Evolutionary conservation across 2,329 filamentous ascomycete genomes (phyloP).

Genomic region (Fusarium piperis): DNA sequence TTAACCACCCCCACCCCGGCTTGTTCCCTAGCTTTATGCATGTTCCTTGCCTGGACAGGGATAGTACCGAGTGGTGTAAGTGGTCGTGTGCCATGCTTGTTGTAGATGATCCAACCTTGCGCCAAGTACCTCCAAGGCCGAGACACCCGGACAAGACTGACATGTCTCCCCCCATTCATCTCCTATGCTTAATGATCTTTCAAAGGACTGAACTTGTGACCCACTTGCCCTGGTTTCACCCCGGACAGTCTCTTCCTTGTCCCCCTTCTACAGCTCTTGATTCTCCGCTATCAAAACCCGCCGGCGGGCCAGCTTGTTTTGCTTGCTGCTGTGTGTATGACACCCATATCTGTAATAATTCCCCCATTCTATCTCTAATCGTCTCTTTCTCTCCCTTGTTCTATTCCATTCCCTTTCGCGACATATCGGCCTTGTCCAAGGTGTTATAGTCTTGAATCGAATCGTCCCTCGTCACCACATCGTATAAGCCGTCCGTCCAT

Average conservation of each 20-base stretch:
- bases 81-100: background rate
- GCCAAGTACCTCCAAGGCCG: background rate
- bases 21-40: background rate
- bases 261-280: background rate
- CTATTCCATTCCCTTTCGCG: background rate
- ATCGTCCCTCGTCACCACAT: background rate
- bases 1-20: background rate
- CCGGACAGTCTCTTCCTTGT: background rate
- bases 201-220: background rate
- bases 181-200: background rate
- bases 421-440: background rate
- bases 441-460: background rate
- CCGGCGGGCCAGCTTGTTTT: background rate
- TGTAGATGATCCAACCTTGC: background rate
- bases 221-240: background rate
- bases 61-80: background rate
- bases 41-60: background rate
- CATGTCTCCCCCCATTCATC: background rate
- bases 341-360: background rate
- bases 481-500: background rate
- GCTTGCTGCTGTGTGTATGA: background rate
- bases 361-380: background rate
- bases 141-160: background rate
- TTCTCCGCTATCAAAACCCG: slow-evolving; percentile 20
- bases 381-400: background rate